These are phyloP conservation scores for Trichaptum fuscoviolaceum DNA, from an alignment of 768 basidiomycete species.

Conservation along the genomic window DNA sequence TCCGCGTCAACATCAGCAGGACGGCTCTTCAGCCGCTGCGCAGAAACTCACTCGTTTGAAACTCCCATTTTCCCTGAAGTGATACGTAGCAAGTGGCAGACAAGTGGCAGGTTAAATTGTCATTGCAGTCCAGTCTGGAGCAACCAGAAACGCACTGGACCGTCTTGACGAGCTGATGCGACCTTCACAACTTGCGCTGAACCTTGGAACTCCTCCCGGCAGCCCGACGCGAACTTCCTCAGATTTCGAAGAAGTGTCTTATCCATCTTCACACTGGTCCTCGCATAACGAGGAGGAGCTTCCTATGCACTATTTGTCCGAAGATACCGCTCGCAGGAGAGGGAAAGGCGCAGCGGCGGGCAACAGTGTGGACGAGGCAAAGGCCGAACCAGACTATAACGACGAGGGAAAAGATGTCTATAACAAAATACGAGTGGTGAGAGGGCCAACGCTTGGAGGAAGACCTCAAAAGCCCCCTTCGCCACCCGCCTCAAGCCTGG, in stretches of 20 bases:
- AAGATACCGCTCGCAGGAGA: slow-evolving; percentile 44
- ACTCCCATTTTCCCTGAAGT: background rate
- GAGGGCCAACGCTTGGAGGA: slow-evolving; percentile 33
- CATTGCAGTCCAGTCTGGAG: background rate
- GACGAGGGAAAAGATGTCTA: slow-evolving; percentile 68
- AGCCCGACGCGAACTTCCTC: slow-evolving; percentile 46
- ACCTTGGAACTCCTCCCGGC: slow-evolving; percentile 57
- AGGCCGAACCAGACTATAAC: slow-evolving; percentile 35
- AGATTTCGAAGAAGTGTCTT: slow-evolving; percentile 68
- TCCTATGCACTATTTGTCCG: slow-evolving; percentile 48
- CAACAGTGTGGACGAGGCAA: slow-evolving; percentile 23
- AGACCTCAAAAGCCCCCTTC: slow-evolving; percentile 57
- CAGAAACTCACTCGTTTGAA: background rate
- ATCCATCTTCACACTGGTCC: slow-evolving; percentile 41
- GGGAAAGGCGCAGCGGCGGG: slow-evolving; percentile 30
- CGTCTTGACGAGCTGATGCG: slow-evolving; percentile 40
- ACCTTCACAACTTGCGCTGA: slow-evolving; percentile 62
- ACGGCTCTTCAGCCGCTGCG: background rate
- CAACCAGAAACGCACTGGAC: background rate
- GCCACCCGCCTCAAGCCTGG: slow-evolving; percentile 50
- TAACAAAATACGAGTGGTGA: slow-evolving; percentile 34
- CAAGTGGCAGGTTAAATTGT: background rate
- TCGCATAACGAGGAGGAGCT: slow-evolving; percentile 33
- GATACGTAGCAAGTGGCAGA: background rate
- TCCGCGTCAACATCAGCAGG: background rate